A percentile compares a stretch with the other conserved stretches of the same genome.
Conservation (phyloP, 176 grass and related monocot genomes). For the Carex cristatella region DNA sequence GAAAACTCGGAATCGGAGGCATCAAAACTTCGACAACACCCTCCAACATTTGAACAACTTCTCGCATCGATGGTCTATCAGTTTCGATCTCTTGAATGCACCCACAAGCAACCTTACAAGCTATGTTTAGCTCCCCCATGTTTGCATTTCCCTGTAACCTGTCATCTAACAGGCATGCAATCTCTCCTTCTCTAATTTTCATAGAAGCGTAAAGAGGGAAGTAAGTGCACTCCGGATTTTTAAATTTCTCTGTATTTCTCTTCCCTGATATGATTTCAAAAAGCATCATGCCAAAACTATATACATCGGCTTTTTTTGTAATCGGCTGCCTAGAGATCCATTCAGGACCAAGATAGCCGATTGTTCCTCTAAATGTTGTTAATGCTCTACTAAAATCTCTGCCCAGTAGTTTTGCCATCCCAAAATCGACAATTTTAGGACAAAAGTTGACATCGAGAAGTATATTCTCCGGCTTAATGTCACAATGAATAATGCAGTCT, state of each 20-base stretch:
- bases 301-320: slow-evolving; percentile 50
- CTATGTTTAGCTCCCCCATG: slow-evolving; percentile 20
- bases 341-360: slow-evolving; percentile 54
- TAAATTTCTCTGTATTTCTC: slow-evolving; percentile 24
- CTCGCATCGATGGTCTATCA: slow-evolving; percentile 28
- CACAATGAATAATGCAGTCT: slow-evolving; percentile 58
- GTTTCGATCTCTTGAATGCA: slow-evolving; percentile 44
- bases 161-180: slow-evolving; percentile 24
- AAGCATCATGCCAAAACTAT: slow-evolving; percentile 55
- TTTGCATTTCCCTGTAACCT: slow-evolving; percentile 20
- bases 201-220: slow-evolving; percentile 38
- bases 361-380: slow-evolving; percentile 60
- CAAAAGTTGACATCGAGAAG: slow-evolving; percentile 33
- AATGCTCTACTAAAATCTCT: slow-evolving; percentile 51
- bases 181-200: slow-evolving; percentile 16
- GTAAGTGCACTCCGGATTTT: slow-evolving; percentile 2
- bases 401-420: slow-evolving; percentile 47
- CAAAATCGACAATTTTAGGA: slow-evolving; percentile 63
- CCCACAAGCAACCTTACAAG: slow-evolving; percentile 38
- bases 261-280: slow-evolving; percentile 48
- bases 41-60: slow-evolving; percentile 36
- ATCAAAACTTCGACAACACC: slow-evolving; percentile 14
- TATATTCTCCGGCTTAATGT: slow-evolving; percentile 53
- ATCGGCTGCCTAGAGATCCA: slow-evolving; percentile 42
- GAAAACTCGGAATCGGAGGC: slow-evolving; percentile 20